Percentiles rank a stretch among this genome's conserved stretches.
phyloP scores from a whole-genome alignment of 1,139 yeast species.

The Lodderomyces pseudojiufengensis region DNA sequence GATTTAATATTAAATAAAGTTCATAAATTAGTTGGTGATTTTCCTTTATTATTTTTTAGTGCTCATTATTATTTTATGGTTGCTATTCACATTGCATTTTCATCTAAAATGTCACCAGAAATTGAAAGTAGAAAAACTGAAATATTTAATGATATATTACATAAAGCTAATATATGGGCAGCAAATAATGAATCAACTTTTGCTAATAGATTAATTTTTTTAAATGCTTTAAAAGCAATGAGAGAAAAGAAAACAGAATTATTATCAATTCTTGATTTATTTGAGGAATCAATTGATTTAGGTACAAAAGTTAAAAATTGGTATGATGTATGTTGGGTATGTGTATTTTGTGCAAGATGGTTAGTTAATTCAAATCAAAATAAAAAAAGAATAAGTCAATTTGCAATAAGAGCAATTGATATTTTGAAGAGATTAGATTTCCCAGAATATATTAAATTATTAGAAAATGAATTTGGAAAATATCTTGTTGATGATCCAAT shows the following conservation, averaged over 20 bases:
- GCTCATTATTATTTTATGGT: constrained; percentile 21
- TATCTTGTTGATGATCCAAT: constrained; percentile 16
- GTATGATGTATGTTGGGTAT: constrained; percentile 41
- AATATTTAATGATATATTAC: constrained; percentile 15
- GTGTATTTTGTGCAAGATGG: constrained; percentile 48
- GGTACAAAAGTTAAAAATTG: constrained; percentile 29
- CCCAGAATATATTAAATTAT: constrained; percentile 11
- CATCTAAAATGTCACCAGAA: not conserved
- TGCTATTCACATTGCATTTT: constrained; percentile 16
- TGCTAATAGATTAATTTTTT: constrained; percentile 28
- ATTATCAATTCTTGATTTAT: constrained; percentile 40
- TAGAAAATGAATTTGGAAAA: constrained; percentile 18
- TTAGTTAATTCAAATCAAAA: constrained; percentile 25
- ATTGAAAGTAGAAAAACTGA: constrained; percentile 7
- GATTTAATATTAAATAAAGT: constrained; percentile 17
- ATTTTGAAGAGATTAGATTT: constrained; percentile 20
- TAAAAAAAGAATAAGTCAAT: constrained; percentile 17
- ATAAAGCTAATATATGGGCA: constrained; percentile 29
- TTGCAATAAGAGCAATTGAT: constrained; percentile 20
- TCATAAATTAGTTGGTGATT: constrained; percentile 15
- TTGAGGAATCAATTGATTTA: constrained; percentile 43
- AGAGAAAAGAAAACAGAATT: constrained; percentile 21
- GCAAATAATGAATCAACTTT: constrained; percentile 35
- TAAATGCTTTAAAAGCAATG: constrained; percentile 29
- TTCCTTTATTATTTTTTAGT: constrained; percentile 25